Percentiles rank a stretch among this genome's conserved stretches.
phyloP scores from a whole-genome alignment of 148 eudicot species.

The Amaranthus cruentus region DNA sequence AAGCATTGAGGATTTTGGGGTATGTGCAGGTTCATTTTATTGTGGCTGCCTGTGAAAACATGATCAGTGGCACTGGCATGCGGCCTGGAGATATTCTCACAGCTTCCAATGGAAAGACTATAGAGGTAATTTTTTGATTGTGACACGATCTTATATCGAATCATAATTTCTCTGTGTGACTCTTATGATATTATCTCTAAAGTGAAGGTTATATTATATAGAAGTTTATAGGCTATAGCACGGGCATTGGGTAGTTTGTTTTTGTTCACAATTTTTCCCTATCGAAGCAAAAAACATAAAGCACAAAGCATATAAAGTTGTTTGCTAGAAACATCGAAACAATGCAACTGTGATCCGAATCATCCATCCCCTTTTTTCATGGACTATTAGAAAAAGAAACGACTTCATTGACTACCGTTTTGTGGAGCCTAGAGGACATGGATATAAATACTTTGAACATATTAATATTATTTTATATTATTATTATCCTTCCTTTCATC shows the following conservation, averaged over 20 bases:
- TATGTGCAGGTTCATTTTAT: slow-evolving; percentile 87
- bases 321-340: too few species aligned
- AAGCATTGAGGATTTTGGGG: background rate
- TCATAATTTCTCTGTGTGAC: background rate
- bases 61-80: slow-evolving; percentile 99
- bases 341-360: too few species aligned
- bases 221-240: background rate
- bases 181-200: background rate
- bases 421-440: too few species aligned
- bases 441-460: too few species aligned
- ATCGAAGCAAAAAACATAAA: too few species aligned
- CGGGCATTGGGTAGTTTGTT: background rate
- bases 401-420: too few species aligned
- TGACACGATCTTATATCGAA: background rate
- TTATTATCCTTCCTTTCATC: too few species aligned
- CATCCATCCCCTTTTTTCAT: too few species aligned
- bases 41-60: slow-evolving; percentile 98
- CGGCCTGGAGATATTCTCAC: slow-evolving; percentile 95
- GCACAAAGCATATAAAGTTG: too few species aligned
- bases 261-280: too few species aligned
- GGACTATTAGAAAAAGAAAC: too few species aligned
- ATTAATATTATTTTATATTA: too few species aligned
- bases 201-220: background rate
- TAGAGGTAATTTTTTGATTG: slow-evolving; percentile 55
- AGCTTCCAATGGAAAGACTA: slow-evolving; percentile 99